Evolutionary conservation across 495 filamentous ascomycete genomes (phyloP).

Genomic region (Melanomma pulvis-pyrius): DNA sequence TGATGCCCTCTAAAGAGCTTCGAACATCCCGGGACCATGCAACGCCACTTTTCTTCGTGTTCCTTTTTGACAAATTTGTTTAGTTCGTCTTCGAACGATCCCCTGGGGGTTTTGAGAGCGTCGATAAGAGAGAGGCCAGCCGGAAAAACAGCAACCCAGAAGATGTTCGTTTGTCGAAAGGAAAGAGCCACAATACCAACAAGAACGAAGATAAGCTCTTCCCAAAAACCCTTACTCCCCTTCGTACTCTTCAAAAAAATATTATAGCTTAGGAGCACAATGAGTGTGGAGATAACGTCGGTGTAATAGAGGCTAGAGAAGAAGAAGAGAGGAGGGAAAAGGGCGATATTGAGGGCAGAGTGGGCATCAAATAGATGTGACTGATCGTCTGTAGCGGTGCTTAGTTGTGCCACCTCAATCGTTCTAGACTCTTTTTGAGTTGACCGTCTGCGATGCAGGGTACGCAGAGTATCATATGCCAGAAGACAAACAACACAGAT

Average conservation of each 20-base stretch:
- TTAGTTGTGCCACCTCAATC: background rate
- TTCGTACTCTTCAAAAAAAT: constrained; percentile 25
- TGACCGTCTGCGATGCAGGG: constrained; percentile 14
- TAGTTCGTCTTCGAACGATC: background rate
- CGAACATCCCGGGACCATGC: too few species aligned
- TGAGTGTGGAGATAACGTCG: constrained; percentile 69
- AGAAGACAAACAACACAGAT: constrained; percentile 36
- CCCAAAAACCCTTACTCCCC: background rate
- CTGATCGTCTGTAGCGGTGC: background rate
- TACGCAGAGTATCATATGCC: constrained; percentile 25
- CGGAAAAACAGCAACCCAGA: constrained; percentile 89
- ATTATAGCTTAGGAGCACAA: constrained; percentile 54
- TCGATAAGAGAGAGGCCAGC: constrained; percentile 70
- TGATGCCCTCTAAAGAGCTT: too few species aligned
- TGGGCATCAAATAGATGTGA: constrained; percentile 46
- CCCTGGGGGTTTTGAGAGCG: constrained; percentile 3
- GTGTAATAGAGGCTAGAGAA: constrained; percentile 95
- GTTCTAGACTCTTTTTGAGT: background rate
- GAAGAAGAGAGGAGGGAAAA: constrained; percentile 93
- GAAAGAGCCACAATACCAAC: constrained; percentile 64
- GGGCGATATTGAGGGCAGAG: constrained; percentile 74
- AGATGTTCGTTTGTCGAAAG: constrained; percentile 93
- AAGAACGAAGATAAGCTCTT: constrained; percentile 38
- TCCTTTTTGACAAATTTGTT: too few species aligned
- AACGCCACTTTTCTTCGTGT: too few species aligned